Evolutionary conservation across 805 yeast genomes (phyloP), one percentile per base, ranked within the genome.

Genomic region (Spathaspora passalidarum): DNA sequence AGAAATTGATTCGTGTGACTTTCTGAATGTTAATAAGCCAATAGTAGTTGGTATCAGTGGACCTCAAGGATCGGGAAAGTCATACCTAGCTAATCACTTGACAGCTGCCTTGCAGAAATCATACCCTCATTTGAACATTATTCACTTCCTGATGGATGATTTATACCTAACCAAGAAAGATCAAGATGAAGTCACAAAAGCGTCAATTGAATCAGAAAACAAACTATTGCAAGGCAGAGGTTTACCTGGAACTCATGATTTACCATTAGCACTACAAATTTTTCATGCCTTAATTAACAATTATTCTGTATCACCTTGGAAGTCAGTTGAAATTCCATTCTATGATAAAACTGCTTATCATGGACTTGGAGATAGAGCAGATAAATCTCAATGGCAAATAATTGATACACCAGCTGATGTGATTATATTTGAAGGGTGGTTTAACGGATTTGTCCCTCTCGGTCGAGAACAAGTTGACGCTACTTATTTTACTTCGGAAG

Each of bases 381-480:
- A 69, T 0, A 54, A 45, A 6, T 49, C 54, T 0, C 50, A 67
- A 10, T 80, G 84, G 84, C 54, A 54, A 2, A 18, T 9, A 2
- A 50, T 56, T 19, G 55, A 56, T 0, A 47, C 49, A 1, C 76
- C 78, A 2, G 70, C 80, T 3, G 88, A 86, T 55, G 76, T 90
- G 3, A 75, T 92, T 2, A 62, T 92, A 1, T 72, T 94, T 35
- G 99, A 92, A 65, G 99, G 98, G 4, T 92, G 99, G 99, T 89
- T 91, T 67, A 76, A 81, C 19, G 98, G 98, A 1, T 92, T 81
- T 59, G 50, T 59, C 40, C 59, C 72, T 16, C 46, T 69, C 14
- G 61, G 56, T 18, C 45, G 38, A 2, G 58, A 55, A 8, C 51
- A 53, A 42, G 43, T 70, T 8, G 47, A 56, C 16, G 11, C 56